Evolutionary conservation across 306 rosid genomes (phyloP).

Genomic region (Rubus idaeus): DNA sequence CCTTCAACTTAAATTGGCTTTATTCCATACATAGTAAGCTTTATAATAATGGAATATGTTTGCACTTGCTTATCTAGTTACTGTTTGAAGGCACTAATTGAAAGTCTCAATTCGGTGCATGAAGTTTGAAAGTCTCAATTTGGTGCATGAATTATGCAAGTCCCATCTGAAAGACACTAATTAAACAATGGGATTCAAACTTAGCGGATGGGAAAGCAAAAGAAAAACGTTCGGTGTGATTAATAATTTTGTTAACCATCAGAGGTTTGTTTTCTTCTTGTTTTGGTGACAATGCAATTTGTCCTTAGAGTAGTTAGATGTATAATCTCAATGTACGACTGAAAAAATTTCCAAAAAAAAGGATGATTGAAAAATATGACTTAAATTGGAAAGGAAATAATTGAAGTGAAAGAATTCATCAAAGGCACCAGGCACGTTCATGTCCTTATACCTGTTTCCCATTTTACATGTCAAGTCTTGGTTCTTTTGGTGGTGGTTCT

Average conservation of each 20-base stretch:
- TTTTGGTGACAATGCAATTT: background rate
- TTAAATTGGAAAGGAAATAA: background rate
- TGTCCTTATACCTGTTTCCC: background rate
- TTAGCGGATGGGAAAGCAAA: background rate
- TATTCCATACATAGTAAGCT: background rate
- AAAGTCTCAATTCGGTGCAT: slow-evolving; percentile 1
- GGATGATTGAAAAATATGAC: background rate
- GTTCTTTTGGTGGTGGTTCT: slow-evolving; percentile 2
- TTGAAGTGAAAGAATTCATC: slow-evolving; percentile 6
- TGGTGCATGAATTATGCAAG: background rate
- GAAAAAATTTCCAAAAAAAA: background rate
- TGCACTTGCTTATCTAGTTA: background rate
- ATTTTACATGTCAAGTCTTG: background rate
- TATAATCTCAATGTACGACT: background rate
- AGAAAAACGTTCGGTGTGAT: background rate
- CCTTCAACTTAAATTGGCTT: background rate
- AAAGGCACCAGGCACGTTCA: background rate
- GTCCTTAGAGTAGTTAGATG: background rate
- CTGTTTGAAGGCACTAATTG: background rate
- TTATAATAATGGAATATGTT: background rate
- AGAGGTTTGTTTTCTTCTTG: background rate
- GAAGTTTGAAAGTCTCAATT: background rate
- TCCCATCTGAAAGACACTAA: background rate
- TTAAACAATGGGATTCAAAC: background rate
- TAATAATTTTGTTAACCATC: background rate